Evolutionary conservation across 192 early-diverging fungal species (phyloP).

Genomic region (Diversispora epigaea): DNA sequence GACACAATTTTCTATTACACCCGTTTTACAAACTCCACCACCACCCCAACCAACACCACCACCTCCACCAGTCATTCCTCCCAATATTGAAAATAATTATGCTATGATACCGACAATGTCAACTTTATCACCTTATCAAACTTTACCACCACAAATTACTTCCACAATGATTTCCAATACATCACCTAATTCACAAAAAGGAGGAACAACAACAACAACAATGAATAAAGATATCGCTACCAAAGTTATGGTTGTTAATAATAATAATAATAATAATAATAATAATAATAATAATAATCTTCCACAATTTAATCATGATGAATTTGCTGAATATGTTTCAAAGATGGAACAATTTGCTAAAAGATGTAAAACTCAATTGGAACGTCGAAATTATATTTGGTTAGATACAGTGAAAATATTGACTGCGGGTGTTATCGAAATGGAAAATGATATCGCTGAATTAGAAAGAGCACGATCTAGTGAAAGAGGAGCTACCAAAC

Average conservation of each 20-base stretch:
- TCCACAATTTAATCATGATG: slow-evolving; percentile 17
- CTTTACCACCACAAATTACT: background rate
- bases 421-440: slow-evolving; percentile 26
- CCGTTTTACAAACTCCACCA: background rate
- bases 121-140: background rate
- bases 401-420: slow-evolving; percentile 29
- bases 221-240: background rate
- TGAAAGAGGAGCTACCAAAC: slow-evolving; percentile 21
- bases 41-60: background rate
- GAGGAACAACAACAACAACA: background rate
- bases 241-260: too few relatives aligned
- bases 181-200: background rate
- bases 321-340: slow-evolving; percentile 23
- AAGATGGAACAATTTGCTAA: slow-evolving; percentile 32
- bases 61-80: background rate
- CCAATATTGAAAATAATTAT: background rate
- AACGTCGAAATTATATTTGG: slow-evolving; percentile 30
- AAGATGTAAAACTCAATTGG: slow-evolving; percentile 26
- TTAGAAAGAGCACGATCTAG: slow-evolving; percentile 26
- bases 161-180: background rate
- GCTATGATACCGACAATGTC: background rate
- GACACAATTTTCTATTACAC: background rate
- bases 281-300: too few relatives aligned
- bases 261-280: too few relatives aligned
- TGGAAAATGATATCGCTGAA: slow-evolving; percentile 32